A percentile compares a stretch with the other conserved stretches of the same genome.
Conservation (phyloP, 176 grass and related monocot species). For the Cocos nucifera region DNA sequence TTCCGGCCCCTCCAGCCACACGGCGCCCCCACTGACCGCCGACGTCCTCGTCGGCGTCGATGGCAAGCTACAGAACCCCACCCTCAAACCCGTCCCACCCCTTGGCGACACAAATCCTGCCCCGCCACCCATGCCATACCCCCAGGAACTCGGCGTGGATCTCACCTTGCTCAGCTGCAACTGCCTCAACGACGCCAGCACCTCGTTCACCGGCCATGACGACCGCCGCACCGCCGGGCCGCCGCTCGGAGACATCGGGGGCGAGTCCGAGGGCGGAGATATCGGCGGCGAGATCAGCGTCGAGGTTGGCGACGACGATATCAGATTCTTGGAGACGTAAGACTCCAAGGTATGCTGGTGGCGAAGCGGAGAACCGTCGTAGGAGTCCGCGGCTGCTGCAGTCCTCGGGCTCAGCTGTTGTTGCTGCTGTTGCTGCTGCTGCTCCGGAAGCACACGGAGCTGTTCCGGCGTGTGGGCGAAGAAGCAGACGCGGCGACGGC, state of each 20-base stretch:
- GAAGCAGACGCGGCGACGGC: slow-evolving; percentile 90
- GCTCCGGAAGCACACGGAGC: slow-evolving; percentile 56
- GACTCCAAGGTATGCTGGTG: slow-evolving; percentile 49
- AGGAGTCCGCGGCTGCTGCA: slow-evolving; percentile 33
- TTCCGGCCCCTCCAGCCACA: neutral
- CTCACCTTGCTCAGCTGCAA: slow-evolving; percentile 52
- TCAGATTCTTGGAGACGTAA: slow-evolving; percentile 40
- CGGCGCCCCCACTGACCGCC: neutral
- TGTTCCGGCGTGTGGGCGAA: slow-evolving; percentile 86
- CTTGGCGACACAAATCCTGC: slow-evolving; percentile 29
- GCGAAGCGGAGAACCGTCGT: slow-evolving; percentile 68
- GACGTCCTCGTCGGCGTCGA: slow-evolving; percentile 33
- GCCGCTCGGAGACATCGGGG: slow-evolving; percentile 58
- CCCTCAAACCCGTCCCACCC: slow-evolving; percentile 1
- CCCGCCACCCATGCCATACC: slow-evolving; percentile 7
- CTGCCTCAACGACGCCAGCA: slow-evolving; percentile 48
- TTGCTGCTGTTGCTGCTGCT: slow-evolving; percentile 44
- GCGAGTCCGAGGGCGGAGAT: slow-evolving; percentile 57
- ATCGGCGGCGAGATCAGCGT: slow-evolving; percentile 62
- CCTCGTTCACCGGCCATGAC: slow-evolving; percentile 45
- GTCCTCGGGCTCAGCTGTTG: neutral
- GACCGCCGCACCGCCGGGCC: slow-evolving; percentile 18
- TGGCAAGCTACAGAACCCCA: slow-evolving; percentile 53
- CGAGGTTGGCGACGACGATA: slow-evolving; percentile 61
- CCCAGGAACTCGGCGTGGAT: slow-evolving; percentile 39